Evolutionary conservation across 179 eudicot species (phyloP).

Genomic region (Vitellaria paradoxa): DNA sequence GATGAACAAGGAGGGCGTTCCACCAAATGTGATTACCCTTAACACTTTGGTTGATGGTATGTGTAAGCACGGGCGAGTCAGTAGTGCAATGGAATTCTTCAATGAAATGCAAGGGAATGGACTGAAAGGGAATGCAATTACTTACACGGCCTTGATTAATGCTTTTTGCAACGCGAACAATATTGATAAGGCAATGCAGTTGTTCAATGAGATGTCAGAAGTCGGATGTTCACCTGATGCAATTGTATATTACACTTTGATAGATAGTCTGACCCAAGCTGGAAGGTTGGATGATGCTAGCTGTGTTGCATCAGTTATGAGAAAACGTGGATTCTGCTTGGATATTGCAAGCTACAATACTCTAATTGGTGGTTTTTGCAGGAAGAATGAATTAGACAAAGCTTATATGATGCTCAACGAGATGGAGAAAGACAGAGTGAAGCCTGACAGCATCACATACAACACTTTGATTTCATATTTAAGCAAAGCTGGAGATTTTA

Average conservation of each 20-base stretch:
- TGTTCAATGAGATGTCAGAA: constrained; percentile 62
- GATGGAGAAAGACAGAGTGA: constrained; percentile 51
- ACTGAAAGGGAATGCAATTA: constrained; percentile 50
- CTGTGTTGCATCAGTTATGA: constrained; percentile 46
- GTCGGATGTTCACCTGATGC: constrained; percentile 52
- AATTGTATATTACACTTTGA: constrained; percentile 57
- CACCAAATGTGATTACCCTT: constrained; percentile 52
- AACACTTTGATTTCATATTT: constrained; percentile 58
- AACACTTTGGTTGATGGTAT: constrained; percentile 69
- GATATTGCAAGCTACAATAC: constrained; percentile 64
- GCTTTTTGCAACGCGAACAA: constrained; percentile 72
- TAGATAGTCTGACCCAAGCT: constrained; percentile 61
- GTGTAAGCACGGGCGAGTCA: constrained; percentile 63
- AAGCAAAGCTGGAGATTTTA: constrained; percentile 51
- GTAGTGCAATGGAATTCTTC: constrained; percentile 58
- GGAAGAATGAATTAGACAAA: constrained; percentile 50
- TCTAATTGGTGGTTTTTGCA: constrained; percentile 69
- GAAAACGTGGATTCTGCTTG: constrained; percentile 54
- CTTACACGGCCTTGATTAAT: constrained; percentile 60
- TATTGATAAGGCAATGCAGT: constrained; percentile 53
- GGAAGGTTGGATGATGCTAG: constrained; percentile 68
- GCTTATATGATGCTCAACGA: constrained; percentile 55
- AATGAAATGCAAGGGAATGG: constrained; percentile 55
- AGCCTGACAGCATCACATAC: constrained; percentile 67
- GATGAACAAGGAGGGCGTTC: constrained; percentile 54